Base-by-base conservation (phyloP, 192 early-diverging fungal species). In the Linnemannia zychae region DNA sequence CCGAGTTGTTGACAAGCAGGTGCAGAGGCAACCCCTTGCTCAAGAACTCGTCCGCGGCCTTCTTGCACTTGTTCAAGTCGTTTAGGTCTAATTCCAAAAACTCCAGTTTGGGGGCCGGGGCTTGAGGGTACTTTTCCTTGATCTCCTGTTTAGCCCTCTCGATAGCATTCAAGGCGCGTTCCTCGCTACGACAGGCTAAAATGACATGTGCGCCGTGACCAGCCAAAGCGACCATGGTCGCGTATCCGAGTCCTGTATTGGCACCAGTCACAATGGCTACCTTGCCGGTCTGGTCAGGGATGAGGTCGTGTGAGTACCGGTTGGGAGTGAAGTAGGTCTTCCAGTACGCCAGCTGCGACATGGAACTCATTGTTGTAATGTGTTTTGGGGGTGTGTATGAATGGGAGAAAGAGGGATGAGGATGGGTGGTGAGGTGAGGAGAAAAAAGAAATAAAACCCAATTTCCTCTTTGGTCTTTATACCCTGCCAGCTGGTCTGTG, bases 201-300 rank as follows among this genome's bases (percentile, higher is more conserved):
- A 86, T 74, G 33, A 77, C 84, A 68, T 80, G 84, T 17, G 84
- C 84, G 13, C 67, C 71, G 36, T 75, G 74, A 68, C 60, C 74
- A 7, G 78, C 78, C 34, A 86, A 67, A 40, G 78, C 84, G 40
- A 75, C 60, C 15, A 66, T 72, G 31, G 78, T 86, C 9, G 69
- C 75, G 67, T 80, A 86, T 47, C 84, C 78, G 44, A 86, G 68
- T 34, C 91, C 89, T 18, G 82, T 76, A 50, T 88, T 90, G n/a
- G 82, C 81, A 2, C 90, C 90, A 31, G 90, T 91, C 28, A 91
- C 74, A 34, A 91, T 89, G n/a, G 84, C 85, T 24, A 86, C 50
- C 57, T 90, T 90, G 40, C 86, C 88, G 12, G 86, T 80, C 28
- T 79, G 74, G n/a, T 85, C 79, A 68, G 86, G 81, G 34, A 81